Evolutionary conservation across 1,284 basidiomycete genomes (phyloP), one percentile per base, ranked within the genome.

Genomic region (Sanghuangporus baumii): DNA sequence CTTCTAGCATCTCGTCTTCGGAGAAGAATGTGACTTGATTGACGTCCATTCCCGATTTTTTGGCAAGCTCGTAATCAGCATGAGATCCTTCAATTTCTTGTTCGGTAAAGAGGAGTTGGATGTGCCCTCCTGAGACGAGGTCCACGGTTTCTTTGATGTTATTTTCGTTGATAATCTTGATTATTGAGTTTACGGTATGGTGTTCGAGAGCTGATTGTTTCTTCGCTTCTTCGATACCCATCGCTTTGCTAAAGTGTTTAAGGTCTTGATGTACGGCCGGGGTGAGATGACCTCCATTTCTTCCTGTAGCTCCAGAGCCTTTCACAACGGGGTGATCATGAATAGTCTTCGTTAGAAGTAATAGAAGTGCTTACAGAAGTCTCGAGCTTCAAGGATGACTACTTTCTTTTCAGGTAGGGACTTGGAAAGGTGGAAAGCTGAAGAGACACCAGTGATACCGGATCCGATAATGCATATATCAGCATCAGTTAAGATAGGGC

Each of bases 271-370:
- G 87, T 1, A 74, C 71, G 46, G 73, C 73, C 0, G 86, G 81
- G 0, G 85, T 86, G 20, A 93, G 78, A 69, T 93, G 90, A 0
- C 91, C 90, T 0, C 90, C 90, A 66, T 93, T 93, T 16, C 90
- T 76, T 60, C 89, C 89, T 55, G 89, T 93, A 26, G 90, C 91
- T n/a, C 89, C 91, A 40, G 87, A 85, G 71, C 89, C 90, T 92
- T 66, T 0, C 23, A 47, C 26, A 47, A 41, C 16, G 31, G 41
- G 52, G 9, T 14, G 16, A 46, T 37, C 60, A 26, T 38, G 20
- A 51, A 37, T 66, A 18, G 47, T 1, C 31, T 18, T 43, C 48
- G 14, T 31, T 23, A 36, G 16, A 31, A 23, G n/a, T 18, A 37
- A 41, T 12, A 20, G 43, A 14, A 40, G 7, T 38, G 74, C 87